phyloP scores from a whole-genome alignment of 2,329 filamentous ascomycete genomes.

The Colletotrichum musicola region DNA sequence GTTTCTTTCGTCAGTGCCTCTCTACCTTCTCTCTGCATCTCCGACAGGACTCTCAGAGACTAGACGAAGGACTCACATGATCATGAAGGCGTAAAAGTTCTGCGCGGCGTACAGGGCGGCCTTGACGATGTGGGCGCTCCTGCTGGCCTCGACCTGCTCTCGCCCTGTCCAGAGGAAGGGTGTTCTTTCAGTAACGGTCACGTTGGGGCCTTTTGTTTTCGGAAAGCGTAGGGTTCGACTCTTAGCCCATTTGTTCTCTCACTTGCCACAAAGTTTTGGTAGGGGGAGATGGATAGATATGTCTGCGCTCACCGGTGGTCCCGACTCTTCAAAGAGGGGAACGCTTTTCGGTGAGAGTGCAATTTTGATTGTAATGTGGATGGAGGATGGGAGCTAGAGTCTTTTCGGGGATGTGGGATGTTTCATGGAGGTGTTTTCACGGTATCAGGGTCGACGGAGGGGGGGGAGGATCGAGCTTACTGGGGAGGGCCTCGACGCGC shows the following conservation, averaged over 20 bases:
- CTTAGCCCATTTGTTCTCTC: constrained; percentile 36
- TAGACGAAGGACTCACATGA: constrained; percentile 80
- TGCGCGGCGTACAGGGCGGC: constrained; percentile 88
- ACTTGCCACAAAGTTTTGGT: background rate
- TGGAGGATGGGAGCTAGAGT: constrained; percentile 6
- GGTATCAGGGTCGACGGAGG: constrained; percentile 1
- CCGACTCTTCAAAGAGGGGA: constrained; percentile 19
- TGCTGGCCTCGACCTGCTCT: constrained; percentile 70
- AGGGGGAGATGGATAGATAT: background rate
- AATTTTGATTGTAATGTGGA: constrained; percentile 1
- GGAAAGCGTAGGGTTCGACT: constrained; percentile 35
- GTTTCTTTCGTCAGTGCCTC: constrained; percentile 2
- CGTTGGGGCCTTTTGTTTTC: constrained; percentile 44
- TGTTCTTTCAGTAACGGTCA: constrained; percentile 71
- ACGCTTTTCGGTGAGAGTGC: constrained; percentile 20
- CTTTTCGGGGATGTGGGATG: constrained; percentile 3
- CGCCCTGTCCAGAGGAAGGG: constrained; percentile 80
- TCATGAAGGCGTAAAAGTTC: constrained; percentile 99
- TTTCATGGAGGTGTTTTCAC: background rate
- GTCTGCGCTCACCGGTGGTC: constrained; percentile 33
- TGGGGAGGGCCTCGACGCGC: constrained; percentile 62
- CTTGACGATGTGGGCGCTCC: constrained; percentile 82
- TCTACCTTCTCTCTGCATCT: no score
- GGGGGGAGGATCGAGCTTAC: constrained; percentile 55
- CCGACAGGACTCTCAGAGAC: background rate